Evolutionary conservation across 805 yeast species (phyloP).

Genomic region (Wickerhamiella allomyrinae): DNA sequence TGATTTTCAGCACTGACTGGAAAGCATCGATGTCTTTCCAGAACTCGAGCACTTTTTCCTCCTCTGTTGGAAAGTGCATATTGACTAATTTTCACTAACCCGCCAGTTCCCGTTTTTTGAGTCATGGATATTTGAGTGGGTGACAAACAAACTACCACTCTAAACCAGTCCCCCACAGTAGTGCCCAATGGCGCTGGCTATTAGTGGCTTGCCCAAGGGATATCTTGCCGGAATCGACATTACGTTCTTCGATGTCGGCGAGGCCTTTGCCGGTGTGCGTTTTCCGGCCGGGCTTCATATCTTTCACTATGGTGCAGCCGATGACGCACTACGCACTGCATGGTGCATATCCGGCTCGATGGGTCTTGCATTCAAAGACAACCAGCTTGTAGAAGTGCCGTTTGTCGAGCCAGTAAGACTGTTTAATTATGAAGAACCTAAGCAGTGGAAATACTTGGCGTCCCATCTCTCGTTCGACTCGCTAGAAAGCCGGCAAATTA

Average conservation of each 20-base stretch:
- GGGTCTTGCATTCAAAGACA: not conserved
- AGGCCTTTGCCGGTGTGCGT: slow-evolving; percentile 36
- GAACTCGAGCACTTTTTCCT: slow-evolving; percentile 59
- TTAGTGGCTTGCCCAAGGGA: slow-evolving; percentile 3
- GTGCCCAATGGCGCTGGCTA: not conserved
- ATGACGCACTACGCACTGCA: slow-evolving; percentile 30
- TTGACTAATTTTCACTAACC: slow-evolving; percentile 1
- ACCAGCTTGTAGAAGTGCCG: not conserved
- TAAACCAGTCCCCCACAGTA: too few relatives aligned
- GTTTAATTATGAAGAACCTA: not conserved
- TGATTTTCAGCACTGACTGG: slow-evolving; percentile 66
- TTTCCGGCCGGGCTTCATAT: slow-evolving; percentile 40
- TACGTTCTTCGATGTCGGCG: slow-evolving; percentile 32
- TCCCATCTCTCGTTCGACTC: not conserved
- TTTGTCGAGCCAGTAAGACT: not conserved
- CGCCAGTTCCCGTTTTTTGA: not conserved
- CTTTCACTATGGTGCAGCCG: slow-evolving; percentile 35
- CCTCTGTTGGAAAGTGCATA: slow-evolving; percentile 68
- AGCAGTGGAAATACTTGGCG: not conserved
- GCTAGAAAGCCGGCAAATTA: not conserved
- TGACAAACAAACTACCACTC: too few relatives aligned
- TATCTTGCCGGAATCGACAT: slow-evolving; percentile 36
- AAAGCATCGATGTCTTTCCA: slow-evolving; percentile 96
- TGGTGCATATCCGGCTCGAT: slow-evolving; percentile 13
- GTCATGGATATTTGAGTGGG: not conserved